These are phyloP conservation scores for Ceratocystis harringtonii DNA, from an alignment of 2,329 filamentous ascomycete species.

Conservation along the genomic window DNA sequence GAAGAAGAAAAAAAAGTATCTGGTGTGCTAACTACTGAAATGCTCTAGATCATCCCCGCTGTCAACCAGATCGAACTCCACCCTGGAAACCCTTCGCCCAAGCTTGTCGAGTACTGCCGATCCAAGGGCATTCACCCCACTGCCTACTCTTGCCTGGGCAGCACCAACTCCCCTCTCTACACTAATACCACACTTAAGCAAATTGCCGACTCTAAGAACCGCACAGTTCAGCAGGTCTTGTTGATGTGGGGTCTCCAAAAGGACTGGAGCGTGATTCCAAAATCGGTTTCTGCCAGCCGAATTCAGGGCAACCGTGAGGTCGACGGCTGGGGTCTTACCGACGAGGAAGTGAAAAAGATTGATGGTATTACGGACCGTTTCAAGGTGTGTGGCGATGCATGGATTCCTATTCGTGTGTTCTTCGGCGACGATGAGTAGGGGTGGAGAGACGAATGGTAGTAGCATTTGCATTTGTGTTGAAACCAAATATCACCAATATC, in stretches of 20 bases:
- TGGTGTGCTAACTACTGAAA: constrained; percentile 29
- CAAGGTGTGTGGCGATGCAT: constrained; percentile 65
- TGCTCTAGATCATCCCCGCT: constrained; percentile 38
- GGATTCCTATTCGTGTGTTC: constrained; percentile 66
- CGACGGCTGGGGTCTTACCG: constrained; percentile 57
- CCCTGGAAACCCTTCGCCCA: constrained; percentile 67
- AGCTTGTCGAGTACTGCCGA: constrained; percentile 58
- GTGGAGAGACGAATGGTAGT: not conserved
- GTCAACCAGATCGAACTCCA: constrained; percentile 77
- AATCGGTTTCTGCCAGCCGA: constrained; percentile 58
- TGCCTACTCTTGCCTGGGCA: constrained; percentile 60
- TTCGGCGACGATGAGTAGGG: constrained; percentile 64
- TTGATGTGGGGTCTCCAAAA: constrained; percentile 69
- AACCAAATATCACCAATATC: not conserved
- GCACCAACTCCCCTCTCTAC: constrained; percentile 53
- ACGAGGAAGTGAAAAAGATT: constrained; percentile 56
- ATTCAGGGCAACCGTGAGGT: constrained; percentile 64
- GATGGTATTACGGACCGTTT: constrained; percentile 57
- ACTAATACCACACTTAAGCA: constrained; percentile 48
- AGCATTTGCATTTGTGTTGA: not conserved
- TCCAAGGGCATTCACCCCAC: constrained; percentile 61
- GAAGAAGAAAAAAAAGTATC: not conserved
- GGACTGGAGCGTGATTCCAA: constrained; percentile 73
- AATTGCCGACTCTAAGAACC: constrained; percentile 50
- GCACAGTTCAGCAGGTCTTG: constrained; percentile 60